Evolutionary conservation across 2,329 filamentous ascomycete species (phyloP), one percentile per base, ranked within the genome.

Genomic region (Lachnellula cervina): DNA sequence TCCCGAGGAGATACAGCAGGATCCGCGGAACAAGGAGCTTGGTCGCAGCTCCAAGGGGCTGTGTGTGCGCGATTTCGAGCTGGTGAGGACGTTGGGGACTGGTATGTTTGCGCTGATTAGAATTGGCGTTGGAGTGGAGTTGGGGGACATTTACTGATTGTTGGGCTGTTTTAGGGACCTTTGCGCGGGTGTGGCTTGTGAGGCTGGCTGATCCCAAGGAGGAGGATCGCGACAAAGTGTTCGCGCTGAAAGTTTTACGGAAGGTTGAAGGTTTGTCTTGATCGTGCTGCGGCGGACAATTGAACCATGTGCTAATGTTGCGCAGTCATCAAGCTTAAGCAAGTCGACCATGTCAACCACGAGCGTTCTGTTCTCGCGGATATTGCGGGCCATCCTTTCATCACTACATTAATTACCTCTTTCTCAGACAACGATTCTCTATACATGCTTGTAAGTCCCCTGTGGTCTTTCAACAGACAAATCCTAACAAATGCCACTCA

Each of bases 261-360:
- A 87, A 87, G 68, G 78, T 82, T 53, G 80, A 86, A 66, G 74
- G 71, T 72, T 49, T 25, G 69, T 56, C 6, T 17, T 38, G 7
- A 40, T 21, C n/a, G 37, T 17, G 23, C 11, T 13, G 21, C 4
- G 23, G 50, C 32, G 38, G 14, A 16, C 16, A 7, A 17, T 32
- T 42, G 17, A 55, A 28, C 54, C 61, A 37, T 51, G 51, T 58
- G 58, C 51, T 50, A 55, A 34, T 59, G 49, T 21, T 16, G 44
- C 49, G 48, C 66, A 82, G 86, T 94, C 45, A 87, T 94, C 70
- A 86, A 86, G 61, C 80, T 93, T 56, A 93, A 93, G 77, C 89
- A 94, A 69, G 86, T 93, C 63, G 89, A 93, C 73, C 89, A 94
- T 72, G 89, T 93, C 53, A 86, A 88, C 59, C 89, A 92, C 72